Percentiles rank a stretch among this genome's conserved stretches.
Evolutionary conservation across 768 basidiomycete genomes (phyloP).

Genomic region (Crassisporium funariophilum): DNA sequence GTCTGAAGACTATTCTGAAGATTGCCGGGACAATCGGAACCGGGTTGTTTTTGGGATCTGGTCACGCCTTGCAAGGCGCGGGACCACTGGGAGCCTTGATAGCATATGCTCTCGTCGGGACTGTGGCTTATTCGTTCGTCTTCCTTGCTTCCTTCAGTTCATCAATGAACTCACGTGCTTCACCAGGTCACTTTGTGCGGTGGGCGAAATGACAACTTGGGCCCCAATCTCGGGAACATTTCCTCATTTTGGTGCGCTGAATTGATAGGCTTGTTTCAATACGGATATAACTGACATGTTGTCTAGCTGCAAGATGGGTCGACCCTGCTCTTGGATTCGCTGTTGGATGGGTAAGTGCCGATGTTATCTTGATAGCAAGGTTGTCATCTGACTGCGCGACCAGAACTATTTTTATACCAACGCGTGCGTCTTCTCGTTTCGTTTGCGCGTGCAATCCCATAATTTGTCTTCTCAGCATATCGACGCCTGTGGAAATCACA

Average conservation of each 20-base stretch:
- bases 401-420: slow-evolving; percentile 48
- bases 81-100: slow-evolving; percentile 71
- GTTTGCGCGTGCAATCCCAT: neutral
- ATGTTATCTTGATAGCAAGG: neutral
- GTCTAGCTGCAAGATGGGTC: slow-evolving; percentile 54
- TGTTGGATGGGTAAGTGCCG: slow-evolving; percentile 49
- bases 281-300: neutral
- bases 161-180: neutral
- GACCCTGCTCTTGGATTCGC: slow-evolving; percentile 62
- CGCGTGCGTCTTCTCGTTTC: slow-evolving; percentile 28
- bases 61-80: slow-evolving; percentile 56
- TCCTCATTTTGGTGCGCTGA: slow-evolving; percentile 60
- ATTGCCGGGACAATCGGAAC: slow-evolving; percentile 79
- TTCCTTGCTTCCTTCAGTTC: neutral
- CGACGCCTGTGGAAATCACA: slow-evolving; percentile 73
- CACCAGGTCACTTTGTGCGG: slow-evolving; percentile 56
- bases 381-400: slow-evolving; percentile 2
- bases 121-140: slow-evolving; percentile 63
- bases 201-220: slow-evolving; percentile 81
- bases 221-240: slow-evolving; percentile 81
- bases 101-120: slow-evolving; percentile 64
- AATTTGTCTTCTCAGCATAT: slow-evolving; percentile 40
- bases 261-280: neutral
- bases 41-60: slow-evolving; percentile 74
- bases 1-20: slow-evolving; percentile 27